These are phyloP conservation scores for Cladosporium sp. DNA, from an alignment of 2,329 filamentous ascomycete species.

Conservation along the genomic window DNA sequence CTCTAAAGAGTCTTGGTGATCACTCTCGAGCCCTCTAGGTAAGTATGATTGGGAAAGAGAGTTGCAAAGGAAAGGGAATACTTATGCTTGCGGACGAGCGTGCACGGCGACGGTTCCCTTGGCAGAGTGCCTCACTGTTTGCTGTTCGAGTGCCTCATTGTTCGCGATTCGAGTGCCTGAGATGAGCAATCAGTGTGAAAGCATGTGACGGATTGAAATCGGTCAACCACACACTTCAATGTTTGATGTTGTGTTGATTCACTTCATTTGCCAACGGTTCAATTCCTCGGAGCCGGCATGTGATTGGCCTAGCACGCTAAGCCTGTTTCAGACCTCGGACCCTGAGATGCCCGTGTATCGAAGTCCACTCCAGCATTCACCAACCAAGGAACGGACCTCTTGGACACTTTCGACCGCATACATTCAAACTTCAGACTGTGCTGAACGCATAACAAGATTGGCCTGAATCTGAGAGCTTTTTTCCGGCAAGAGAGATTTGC, in stretches of 20 bases:
- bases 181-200: not conserved
- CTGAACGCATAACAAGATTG: not conserved
- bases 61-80: not conserved
- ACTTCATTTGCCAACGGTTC: not conserved
- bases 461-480: not conserved
- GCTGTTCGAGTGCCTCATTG: not conserved
- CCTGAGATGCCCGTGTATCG: not conserved
- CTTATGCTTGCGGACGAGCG: not conserved
- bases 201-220: not conserved
- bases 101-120: not conserved
- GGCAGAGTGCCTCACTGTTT: not conserved
- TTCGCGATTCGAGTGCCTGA: not conserved
- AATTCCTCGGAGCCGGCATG: not conserved
- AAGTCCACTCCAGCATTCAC: not conserved
- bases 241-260: not conserved
- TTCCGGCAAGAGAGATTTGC: not conserved
- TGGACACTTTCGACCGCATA: not conserved
- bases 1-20: slow-evolving; percentile 19
- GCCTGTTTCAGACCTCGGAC: not conserved
- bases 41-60: not conserved
- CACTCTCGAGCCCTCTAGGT: slow-evolving; percentile 9
- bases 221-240: not conserved
- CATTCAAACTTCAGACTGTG: not conserved
- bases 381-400: not conserved
- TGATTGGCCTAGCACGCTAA: not conserved